phyloP scores from a whole-genome alignment of 495 filamentous ascomycete genomes.

The Penicillium malachiteum region DNA sequence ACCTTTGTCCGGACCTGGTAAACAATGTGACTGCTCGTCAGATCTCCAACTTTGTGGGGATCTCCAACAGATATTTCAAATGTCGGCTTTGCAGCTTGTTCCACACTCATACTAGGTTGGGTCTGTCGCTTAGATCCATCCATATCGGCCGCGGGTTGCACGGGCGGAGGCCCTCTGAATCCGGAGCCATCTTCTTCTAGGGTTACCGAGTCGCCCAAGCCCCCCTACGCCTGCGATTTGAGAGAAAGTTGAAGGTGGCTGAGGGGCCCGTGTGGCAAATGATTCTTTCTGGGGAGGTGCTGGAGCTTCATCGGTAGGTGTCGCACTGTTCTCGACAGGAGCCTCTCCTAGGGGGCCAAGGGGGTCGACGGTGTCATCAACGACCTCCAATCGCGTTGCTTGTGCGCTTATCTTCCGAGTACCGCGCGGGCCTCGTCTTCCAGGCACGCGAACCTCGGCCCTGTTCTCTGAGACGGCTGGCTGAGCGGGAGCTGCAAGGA shows the following conservation, averaged over 20 bases:
- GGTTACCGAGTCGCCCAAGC: constrained; percentile 61
- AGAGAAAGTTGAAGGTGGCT: constrained; percentile 48
- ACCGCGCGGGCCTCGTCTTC: constrained; percentile 54
- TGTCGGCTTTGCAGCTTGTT: constrained; percentile 84
- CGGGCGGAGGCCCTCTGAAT: constrained; percentile 69
- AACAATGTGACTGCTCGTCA: constrained; percentile 95
- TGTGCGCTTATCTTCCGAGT: constrained; percentile 77
- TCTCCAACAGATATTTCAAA: constrained; percentile 95
- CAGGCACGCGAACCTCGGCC: constrained; percentile 44
- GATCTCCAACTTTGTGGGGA: constrained; percentile 94
- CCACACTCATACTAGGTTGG: constrained; percentile 80
- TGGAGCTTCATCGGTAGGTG: constrained; percentile 66
- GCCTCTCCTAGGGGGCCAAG: constrained; percentile 78
- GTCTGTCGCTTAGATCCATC: constrained; percentile 55
- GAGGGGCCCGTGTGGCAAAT: constrained; percentile 56
- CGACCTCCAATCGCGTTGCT: constrained; percentile 78
- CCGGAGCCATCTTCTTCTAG: constrained; percentile 62
- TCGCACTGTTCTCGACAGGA: constrained; percentile 39
- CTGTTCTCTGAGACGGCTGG: constrained; percentile 33
- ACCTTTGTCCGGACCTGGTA: constrained; percentile 95
- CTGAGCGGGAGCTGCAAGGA: constrained; percentile 36
- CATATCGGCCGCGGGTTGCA: constrained; percentile 58
- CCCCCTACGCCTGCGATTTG: constrained; percentile 47
- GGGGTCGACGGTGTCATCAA: constrained; percentile 89
- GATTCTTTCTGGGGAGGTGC: constrained; percentile 86